Evolutionary conservation across 78 protist species (phyloP), one percentile per base, ranked within the genome.

Genomic region (Dictyostelium discoideum): DNA sequence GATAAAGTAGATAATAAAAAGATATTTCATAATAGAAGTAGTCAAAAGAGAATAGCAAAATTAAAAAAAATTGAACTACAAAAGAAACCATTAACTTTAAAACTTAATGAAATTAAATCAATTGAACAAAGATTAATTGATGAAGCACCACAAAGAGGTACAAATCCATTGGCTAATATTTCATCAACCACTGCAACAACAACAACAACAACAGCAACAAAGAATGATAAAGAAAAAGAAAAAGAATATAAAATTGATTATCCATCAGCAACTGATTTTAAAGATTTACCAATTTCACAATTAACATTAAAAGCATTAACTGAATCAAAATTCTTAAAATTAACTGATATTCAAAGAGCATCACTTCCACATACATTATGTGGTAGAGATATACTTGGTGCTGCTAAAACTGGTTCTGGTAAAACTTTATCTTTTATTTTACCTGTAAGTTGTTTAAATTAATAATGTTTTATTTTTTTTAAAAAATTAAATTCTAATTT

Each of bases 391-490:
- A 94, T 99, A 10, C 95, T 99, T 3, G 99, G 99, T 22, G 99
- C 99, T 9, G 99, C 99, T 0, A 94, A 92, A 89, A 99, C 99
- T 3, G 99, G 99, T 63, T 95, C 98, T 0, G 99, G 99, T 69
- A 99, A 99, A 89, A 99, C 99, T 29, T 97, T 99, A 22, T 97
- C 99, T 8, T 99, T 98, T 69, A 80, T 98, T 44, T 46, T 98
- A 0, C 99, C 99, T 26, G 87, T 86, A 67, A 40, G 95, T 48
- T n/a, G 0, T 7, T 11, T 32, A 14, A 11, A 37, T 5, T 8
- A 32, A 32, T 32, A 32, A 32, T 32, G 1, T 44, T 44, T 44
- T 44, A 2, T 44, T 44, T 44, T 44, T 44, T 44, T 44, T 44
- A 16, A 16, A 13, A 50, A 50, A 50, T 11, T 16, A 14, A 54